Evolutionary conservation across 805 yeast genomes (phyloP), one percentile per base, ranked within the genome.

Genomic region (Teunomyces kruisii): DNA sequence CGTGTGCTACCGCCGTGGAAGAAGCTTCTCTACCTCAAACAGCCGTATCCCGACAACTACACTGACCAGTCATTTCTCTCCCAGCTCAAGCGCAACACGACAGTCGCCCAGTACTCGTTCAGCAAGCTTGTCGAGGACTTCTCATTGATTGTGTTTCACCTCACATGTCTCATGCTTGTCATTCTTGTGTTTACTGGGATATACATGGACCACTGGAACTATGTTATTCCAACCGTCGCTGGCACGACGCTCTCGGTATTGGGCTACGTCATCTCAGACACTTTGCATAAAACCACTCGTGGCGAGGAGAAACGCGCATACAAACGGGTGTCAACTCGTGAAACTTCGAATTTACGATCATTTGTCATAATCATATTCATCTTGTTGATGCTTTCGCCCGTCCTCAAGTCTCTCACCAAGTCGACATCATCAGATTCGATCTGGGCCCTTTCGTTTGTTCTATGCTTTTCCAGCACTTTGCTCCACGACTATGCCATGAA

Each of bases 391-490:
- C 71, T 92, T 35, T 86, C 97, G 0, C 99, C 99, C 0, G 92
- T 94, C 1, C 75, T 94, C 40, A 86, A 88, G 54, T 89, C 97
- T 0, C 73, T 94, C 35, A 89, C 97, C 0, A 81, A 83, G 55
- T 86, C 96, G 0, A 89, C 97, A 0, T 81, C 97, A 0, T 85
- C 94, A 0, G 98, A 94, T 67, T 88, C 97, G 12, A 89, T 94
- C 48, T 92, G 98, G 97, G 90, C 96, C 0, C 65, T 94, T 4
- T 80, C 95, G 6, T 81, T 84, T 39, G 85, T 96, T 83, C 70
- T 94, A 12, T 82, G 87, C 27, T 54, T 88, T 9, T 68, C 83
- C 36, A 89, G 89, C 55, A 67, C 90, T 2, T 57, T 83, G 19
- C 74, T 83, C 54, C 83, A 84, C 58, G 88, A 88, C 64, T 84